Base-by-base conservation (phyloP, 2,329 filamentous ascomycete genomes). In the Cercospora sojina region DNA sequence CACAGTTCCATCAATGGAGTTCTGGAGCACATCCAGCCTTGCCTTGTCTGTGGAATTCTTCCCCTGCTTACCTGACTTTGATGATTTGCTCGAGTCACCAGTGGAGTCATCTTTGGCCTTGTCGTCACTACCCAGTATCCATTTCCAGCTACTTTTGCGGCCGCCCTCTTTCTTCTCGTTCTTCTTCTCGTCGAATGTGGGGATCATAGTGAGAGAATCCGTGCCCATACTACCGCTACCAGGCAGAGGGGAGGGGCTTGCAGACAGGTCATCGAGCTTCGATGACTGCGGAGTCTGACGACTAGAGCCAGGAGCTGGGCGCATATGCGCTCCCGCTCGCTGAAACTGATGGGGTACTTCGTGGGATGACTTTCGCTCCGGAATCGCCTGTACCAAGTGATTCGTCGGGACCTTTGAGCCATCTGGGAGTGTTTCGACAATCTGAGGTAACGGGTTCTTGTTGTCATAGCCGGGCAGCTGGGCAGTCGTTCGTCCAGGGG, bases 111-210 rank as follows among this genome's bases (percentile, higher is more conserved):
- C 75, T 59, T 76, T 75, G 66, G 91, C 88, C 70, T 89, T 87
- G 63, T 94, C 91, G 49, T 85, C 84, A 43, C 85, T 85, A 7
- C 79, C 75, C 32, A 93, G 85, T 72, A 96, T 87, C 90, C 91
- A 93, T 71, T 91, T 91, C 91, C 92, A 92, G 67, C 90, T 91
- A 10, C 92, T 93, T 76, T 95, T 96, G 67, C 89, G 86, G 25
- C 83, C 79, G 2, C 82, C 83, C 9, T 90, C 86, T 76, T 90
- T 93, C 59, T 87, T 85, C 72, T 84, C 74, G 73, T 90, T 92
- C 77, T 88, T 90, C 62, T 95, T 91, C 65, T 93, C 91, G 2
- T 82, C 82, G 53, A 91, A 82, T 0, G 90, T 94, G 0, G 93
- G 91, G 60, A 95, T 93, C 71, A 93, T 90, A 0, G 91, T 92